phyloP scores from a whole-genome alignment of 306 rosid species.

The Cicer bijugum region DNA sequence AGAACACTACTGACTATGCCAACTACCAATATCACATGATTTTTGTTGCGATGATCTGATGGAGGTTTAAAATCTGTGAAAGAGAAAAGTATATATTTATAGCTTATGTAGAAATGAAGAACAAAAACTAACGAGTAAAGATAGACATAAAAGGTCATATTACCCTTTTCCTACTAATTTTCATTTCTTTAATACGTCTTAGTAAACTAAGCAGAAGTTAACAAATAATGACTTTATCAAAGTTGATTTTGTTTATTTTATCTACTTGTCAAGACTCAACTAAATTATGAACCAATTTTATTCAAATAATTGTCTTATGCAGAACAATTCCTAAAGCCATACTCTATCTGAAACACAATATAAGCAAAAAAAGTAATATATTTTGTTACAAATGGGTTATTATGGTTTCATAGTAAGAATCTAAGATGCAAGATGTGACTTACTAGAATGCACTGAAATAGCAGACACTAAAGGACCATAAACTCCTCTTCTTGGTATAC shows the following conservation, averaged over 20 bases:
- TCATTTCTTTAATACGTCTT: constrained; percentile 15
- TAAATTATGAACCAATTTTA: background rate
- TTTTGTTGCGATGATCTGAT: constrained; percentile 41
- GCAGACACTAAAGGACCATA: constrained; percentile 94
- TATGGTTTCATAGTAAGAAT: no score
- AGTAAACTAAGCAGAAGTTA: background rate
- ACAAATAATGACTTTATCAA: background rate
- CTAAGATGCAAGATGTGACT: constrained; percentile 48
- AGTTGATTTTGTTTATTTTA: background rate
- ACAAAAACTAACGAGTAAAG: constrained; percentile 24
- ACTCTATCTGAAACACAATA: no score
- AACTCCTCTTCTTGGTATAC: constrained; percentile 87
- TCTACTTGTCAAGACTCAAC: background rate
- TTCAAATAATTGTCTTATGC: no score
- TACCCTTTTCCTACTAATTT: constrained; percentile 34
- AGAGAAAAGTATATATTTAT: constrained; percentile 34
- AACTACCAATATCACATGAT: constrained; percentile 30
- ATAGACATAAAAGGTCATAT: constrained; percentile 19
- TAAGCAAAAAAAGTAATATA: no score
- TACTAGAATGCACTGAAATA: constrained; percentile 87
- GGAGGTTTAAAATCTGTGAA: constrained; percentile 80
- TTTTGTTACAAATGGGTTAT: no score
- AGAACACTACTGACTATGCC: constrained; percentile 51
- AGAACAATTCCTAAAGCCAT: no score
- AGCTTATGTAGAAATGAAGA: constrained; percentile 40